phyloP scores from a whole-genome alignment of 2,329 filamentous ascomycete species.

The Aureobasidium melanogenum region DNA sequence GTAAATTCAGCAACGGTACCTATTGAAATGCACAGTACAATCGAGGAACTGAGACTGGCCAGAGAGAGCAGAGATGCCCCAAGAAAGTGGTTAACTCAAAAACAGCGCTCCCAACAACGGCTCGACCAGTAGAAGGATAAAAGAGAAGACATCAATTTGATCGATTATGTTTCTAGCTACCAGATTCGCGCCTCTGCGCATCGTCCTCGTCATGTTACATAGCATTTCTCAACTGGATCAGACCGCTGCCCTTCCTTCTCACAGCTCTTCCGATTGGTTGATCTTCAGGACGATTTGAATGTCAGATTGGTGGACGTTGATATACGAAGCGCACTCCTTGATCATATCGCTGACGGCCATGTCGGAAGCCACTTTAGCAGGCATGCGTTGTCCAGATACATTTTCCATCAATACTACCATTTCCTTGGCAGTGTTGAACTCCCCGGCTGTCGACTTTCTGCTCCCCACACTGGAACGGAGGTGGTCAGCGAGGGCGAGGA shows the following conservation, averaged over 20 bases:
- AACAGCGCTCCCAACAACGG: too few relatives aligned
- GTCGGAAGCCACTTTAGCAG: background rate
- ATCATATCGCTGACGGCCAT: background rate
- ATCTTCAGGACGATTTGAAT: background rate
- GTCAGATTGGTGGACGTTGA: background rate
- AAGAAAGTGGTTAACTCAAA: too few relatives aligned
- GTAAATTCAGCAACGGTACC: too few relatives aligned
- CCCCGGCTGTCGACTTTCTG: too few relatives aligned
- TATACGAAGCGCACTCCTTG: background rate
- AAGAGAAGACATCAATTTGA: background rate
- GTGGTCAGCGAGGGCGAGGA: background rate
- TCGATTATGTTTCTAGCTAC: background rate
- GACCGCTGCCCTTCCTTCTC: background rate
- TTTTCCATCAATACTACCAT: background rate
- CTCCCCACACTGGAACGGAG: background rate
- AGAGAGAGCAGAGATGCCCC: too few relatives aligned
- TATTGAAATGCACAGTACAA: too few relatives aligned
- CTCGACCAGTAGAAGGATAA: too few relatives aligned
- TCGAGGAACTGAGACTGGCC: too few relatives aligned
- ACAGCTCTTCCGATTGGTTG: background rate
- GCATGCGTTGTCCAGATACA: background rate
- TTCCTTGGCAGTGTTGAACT: background rate
- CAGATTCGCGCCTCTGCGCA: background rate
- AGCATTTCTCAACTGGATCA: background rate
- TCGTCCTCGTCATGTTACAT: background rate